Percentiles rank a stretch among this genome's conserved stretches.
Evolutionary conservation across 225 moss, liverwort and hornwort species (phyloP).

Genomic region (Anthoceros angustus): DNA sequence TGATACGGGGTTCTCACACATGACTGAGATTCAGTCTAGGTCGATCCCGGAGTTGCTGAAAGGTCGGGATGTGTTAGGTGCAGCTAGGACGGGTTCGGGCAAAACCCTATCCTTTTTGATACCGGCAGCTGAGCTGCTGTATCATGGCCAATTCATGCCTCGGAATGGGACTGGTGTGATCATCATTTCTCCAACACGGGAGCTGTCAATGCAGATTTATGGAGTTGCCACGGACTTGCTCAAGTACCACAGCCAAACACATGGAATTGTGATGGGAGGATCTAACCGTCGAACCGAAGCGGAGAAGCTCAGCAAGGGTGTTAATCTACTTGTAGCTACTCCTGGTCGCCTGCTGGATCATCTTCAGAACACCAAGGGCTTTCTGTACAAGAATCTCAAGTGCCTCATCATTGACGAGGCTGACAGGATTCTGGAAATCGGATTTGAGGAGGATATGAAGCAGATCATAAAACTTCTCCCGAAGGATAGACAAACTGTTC

Average conservation of each 20-base stretch:
- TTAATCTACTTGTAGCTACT: slow-evolving; percentile 8
- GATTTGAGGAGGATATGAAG: slow-evolving; percentile 99
- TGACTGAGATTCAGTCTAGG: slow-evolving; percentile 97
- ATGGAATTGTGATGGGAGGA: slow-evolving; percentile 96
- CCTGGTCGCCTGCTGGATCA: slow-evolving; percentile 10
- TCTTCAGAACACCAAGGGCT: slow-evolving; percentile 95
- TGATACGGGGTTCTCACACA: slow-evolving; percentile 79
- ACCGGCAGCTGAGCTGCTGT: slow-evolving; percentile 72
- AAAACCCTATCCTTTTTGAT: slow-evolving; percentile 81
- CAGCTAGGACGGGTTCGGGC: slow-evolving; percentile 92
- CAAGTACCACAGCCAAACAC: slow-evolving; percentile 96
- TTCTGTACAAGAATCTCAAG: slow-evolving; percentile 76
- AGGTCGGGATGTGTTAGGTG: slow-evolving; percentile 82
- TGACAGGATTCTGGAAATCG: slow-evolving; percentile 95
- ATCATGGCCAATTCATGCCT: slow-evolving; percentile 80
- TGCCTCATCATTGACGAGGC: slow-evolving; percentile 95
- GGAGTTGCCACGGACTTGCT: slow-evolving; percentile 82
- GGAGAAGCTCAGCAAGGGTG: slow-evolving; percentile 78
- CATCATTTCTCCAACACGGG: slow-evolving; percentile 82
- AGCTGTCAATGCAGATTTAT: slow-evolving; percentile 99
- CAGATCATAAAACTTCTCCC: slow-evolving; percentile 96
- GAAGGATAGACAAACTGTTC: slow-evolving; percentile 94
- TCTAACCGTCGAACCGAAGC: slow-evolving; percentile 87
- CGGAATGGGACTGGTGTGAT: slow-evolving; percentile 92
- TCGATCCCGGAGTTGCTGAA: slow-evolving; percentile 84